Evolutionary conservation across 352 stramenopile genomes (phyloP), one percentile per base, ranked within the genome.

Genomic region (Pythium folliculosum): DNA sequence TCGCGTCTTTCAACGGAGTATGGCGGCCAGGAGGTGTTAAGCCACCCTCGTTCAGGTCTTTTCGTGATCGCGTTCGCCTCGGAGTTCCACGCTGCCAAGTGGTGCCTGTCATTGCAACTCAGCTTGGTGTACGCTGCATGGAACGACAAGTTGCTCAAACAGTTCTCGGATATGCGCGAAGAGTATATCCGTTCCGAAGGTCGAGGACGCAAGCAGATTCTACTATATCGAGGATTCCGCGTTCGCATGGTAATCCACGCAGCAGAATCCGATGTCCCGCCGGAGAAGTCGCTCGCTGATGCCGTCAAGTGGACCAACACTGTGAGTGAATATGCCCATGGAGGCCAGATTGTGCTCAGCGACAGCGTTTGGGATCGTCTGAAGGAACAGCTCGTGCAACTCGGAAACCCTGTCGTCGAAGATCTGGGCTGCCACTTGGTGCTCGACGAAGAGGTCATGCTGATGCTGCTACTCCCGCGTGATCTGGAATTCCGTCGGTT

Each of bases 171-270:
- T 68, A 90, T 93, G 75, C 86, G 86, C 60, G 88, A 95, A 67
- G 70, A 89, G 53, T 91, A 79, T 32, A 59, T 68, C 30, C 57
- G 62, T 1, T 44, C 44, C 4, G 35, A 68, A 13, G 63, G 68
- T 13, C 51, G 49, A 23, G 22, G 45, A 61, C 89, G 84, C 71
- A 92, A 92, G 61, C 90, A 89, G 47, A 78, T 85, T 64, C 44
- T 94, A 37, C 72, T 96, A 1, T 96, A 94, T 63, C 83, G 88
- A 9, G 88, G 88, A 22, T 92, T 96, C 71, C 83, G 88, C 17
- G 86, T 96, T 37, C 80, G 86, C 13, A 96, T 96, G 88, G 85
- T 92, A 21, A 94, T 96, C 55, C 88, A 96, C 58, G 86, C 82
- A 9, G 82, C 80, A 3, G 80, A 91, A 30, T 66, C 73, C 13